Evolutionary conservation across 495 filamentous ascomycete genomes (phyloP).

Genomic region (Podospora australis): DNA sequence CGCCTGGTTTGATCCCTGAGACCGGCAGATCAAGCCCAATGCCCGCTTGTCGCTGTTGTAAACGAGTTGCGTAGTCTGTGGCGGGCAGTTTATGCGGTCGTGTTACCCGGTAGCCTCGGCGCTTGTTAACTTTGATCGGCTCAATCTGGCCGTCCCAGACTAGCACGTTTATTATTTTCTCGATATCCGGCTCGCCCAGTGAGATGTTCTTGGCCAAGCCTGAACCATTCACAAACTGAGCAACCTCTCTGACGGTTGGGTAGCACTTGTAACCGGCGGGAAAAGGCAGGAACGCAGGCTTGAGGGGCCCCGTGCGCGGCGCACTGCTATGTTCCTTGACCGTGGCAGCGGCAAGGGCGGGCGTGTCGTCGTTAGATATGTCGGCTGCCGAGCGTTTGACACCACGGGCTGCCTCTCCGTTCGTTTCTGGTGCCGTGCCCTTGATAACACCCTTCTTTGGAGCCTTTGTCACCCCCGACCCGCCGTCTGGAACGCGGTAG

Average conservation of each 20-base stretch:
- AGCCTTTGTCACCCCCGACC: conserved; percentile 9
- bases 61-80: conserved; percentile 25
- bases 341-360: conserved; percentile 23
- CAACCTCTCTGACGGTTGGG: conserved; percentile 68
- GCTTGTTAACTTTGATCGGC: conserved; percentile 37
- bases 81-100: conserved; percentile 38
- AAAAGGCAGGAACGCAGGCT: conserved; percentile 48
- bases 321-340: neutral
- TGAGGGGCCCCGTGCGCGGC: conserved; percentile 25
- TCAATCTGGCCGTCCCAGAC: conserved; percentile 76
- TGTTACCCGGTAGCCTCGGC: conserved; percentile 43
- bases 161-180: conserved; percentile 76
- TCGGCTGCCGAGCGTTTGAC: conserved; percentile 37
- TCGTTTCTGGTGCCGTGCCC: conserved; percentile 22
- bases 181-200: conserved; percentile 63
- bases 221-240: conserved; percentile 57
- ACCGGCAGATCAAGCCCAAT: conserved; percentile 19
- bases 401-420: conserved; percentile 20
- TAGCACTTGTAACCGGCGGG: conserved; percentile 66
- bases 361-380: conserved; percentile 35
- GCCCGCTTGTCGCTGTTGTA: conserved; percentile 35
- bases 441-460: conserved; percentile 42
- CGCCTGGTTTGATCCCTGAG: conserved; percentile 33
- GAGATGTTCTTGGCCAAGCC: conserved; percentile 57
- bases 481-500: conserved; percentile 38